Conservation (phyloP, 1,139 yeast genomes). For the Dujonia santamariae region DNA sequence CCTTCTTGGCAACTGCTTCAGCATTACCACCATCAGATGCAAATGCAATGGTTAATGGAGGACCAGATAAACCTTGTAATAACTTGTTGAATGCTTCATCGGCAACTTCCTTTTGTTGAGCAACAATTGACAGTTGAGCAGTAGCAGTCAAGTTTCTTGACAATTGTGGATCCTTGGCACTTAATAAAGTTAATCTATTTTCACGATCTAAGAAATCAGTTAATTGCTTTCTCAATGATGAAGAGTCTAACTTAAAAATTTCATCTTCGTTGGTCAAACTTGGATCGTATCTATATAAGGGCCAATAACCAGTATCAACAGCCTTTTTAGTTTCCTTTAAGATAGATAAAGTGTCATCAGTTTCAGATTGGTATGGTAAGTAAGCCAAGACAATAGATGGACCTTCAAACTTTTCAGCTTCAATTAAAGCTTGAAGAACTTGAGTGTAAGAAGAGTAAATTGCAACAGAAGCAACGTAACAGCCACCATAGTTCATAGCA, state of each 20-base stretch:
- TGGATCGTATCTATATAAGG: conserved; percentile 86
- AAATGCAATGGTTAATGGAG: conserved; percentile 84
- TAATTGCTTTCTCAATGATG: conserved; percentile 73
- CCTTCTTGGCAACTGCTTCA: conserved; percentile 74
- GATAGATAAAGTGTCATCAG: conserved; percentile 68
- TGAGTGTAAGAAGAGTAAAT: conserved; percentile 93
- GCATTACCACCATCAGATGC: conserved; percentile 98
- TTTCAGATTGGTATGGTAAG: conserved; percentile 69
- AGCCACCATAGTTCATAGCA: conserved; percentile 91
- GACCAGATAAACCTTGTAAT: conserved; percentile 86
- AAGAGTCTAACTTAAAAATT: conserved; percentile 77
- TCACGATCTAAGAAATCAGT: conserved; percentile 84
- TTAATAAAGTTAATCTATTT: conserved; percentile 75
- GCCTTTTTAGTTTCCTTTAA: conserved; percentile 86
- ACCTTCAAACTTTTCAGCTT: conserved; percentile 84
- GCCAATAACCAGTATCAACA: conserved; percentile 95
- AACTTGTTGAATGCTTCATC: conserved; percentile 74
- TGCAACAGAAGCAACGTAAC: conserved; percentile 93
- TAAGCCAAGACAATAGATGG: conserved; percentile 92
- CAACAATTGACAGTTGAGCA: conserved; percentile 56
- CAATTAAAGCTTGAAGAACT: conserved; percentile 81
- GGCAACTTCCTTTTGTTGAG: conserved; percentile 64
- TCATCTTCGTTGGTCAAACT: conserved; percentile 43
- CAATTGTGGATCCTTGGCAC: conserved; percentile 69
- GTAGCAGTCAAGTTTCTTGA: conserved; percentile 70